Evolutionary conservation across 1,284 basidiomycete species (phyloP), one percentile per base, ranked within the genome.

Genomic region (Phlebopus sp.): DNA sequence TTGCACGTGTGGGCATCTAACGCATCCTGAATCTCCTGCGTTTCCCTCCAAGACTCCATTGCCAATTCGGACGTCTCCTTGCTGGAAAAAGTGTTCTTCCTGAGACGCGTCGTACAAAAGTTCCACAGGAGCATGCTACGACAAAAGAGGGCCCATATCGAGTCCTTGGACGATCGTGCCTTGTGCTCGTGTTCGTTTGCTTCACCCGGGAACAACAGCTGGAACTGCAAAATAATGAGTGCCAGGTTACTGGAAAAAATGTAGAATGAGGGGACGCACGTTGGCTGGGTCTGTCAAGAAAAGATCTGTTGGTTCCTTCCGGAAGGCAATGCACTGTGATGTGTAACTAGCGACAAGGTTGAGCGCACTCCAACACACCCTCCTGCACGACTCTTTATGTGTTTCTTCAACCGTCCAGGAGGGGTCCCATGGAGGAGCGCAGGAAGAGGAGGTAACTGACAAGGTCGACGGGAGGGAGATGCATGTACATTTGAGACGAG

Each of bases 41-140:
- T 76, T 66, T 90, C 87, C 29, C 73, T 63, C 71, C 79, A 78
- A 4, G 80, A 78, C 42, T 81, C 77, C 44, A 81, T 68, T 1
- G 82, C 78, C 49, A 79, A 73, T 43, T 82, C 80, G 1, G 79
- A 75, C 39, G 77, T 75, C 21, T 80, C 75, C 31, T 81, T 74
- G 14, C 71, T 72, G 13, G 68, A 59, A 54, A 71, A 69, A 0
- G 64, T 55, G 15, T 68, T 68, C 45, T 70, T 67, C 50, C 75
- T 66, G 43, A 82, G 70, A 18, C 75, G 75, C 50, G 74, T 72
- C 53, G 75, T 71, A 56, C 79, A 83, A 57, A 80, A 83, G 59
- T 78, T 84, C 82, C 85, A 88, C 1, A 90, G 70, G 10, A 90
- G 73, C 83, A 89, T 84, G 60, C 80, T 80, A 42, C 87, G 81